Evolutionary conservation across 2,329 filamentous ascomycete genomes (phyloP).

Genomic region (Aurifilum marmelostoma): DNA sequence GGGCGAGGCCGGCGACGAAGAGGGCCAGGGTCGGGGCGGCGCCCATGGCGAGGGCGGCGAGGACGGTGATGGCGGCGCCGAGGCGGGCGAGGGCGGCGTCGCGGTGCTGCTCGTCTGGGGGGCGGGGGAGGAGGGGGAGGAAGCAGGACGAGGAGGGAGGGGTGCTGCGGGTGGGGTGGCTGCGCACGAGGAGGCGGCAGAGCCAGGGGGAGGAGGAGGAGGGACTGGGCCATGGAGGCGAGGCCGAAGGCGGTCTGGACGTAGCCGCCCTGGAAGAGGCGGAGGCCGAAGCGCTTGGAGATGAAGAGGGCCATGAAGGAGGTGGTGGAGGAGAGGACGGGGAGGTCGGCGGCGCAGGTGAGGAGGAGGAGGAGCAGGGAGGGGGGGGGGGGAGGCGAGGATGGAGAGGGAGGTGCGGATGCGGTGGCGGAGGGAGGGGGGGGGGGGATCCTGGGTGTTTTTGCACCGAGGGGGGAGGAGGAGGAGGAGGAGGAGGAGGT

Average conservation of each 20-base stretch:
- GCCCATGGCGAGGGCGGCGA: conserved; percentile 35
- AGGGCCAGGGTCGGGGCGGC: conserved; percentile 33
- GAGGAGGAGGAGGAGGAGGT: too few relatives aligned
- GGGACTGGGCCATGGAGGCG: conserved; percentile 34
- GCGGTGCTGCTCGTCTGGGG: conserved; percentile 34
- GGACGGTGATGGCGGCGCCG: conserved; percentile 33
- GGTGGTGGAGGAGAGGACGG: conserved; percentile 16
- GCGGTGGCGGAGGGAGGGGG: conserved; percentile 8
- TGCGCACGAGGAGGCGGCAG: conserved; percentile 30
- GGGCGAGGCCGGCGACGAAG: conserved; percentile 36
- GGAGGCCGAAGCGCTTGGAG: conserved; percentile 38
- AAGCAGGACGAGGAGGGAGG: background rate
- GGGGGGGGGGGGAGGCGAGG: conserved; percentile 25
- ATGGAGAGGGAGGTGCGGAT: conserved; percentile 25
- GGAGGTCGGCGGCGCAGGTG: conserved; percentile 21
- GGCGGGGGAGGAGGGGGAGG: background rate
- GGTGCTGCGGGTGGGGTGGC: conserved; percentile 28
- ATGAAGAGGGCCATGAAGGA: conserved; percentile 38
- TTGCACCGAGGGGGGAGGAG: too few relatives aligned
- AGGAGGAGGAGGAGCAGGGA: conserved; percentile 31
- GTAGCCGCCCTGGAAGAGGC: conserved; percentile 38
- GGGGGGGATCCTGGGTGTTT: background rate
- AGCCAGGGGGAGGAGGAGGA: conserved; percentile 37
- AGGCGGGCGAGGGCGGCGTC: conserved; percentile 36
- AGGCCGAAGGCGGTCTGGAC: conserved; percentile 37